Evolutionary conservation across 345 rosid species (phyloP).

Genomic region (Citrus reticulata): DNA sequence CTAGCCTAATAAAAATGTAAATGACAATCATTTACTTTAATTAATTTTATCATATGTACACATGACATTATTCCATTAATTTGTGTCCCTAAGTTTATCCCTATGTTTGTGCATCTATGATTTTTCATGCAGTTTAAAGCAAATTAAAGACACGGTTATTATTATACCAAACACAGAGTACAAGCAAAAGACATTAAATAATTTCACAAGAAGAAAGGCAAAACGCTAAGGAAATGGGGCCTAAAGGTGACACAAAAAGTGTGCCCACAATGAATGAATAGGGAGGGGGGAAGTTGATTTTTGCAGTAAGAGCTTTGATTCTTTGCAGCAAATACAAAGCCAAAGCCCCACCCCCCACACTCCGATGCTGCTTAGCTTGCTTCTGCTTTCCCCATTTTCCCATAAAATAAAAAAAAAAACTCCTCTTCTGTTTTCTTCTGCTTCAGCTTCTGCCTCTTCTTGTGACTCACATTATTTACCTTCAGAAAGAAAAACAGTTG

Average conservation of each 20-base stretch:
- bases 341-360: conserved; percentile 19
- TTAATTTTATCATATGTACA: no score
- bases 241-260: conserved; percentile 17
- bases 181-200: neutral
- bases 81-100: no score
- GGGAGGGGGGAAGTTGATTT: conserved; percentile 14
- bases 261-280: conserved; percentile 35
- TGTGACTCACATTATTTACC: conserved; percentile 38
- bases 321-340: conserved; percentile 27
- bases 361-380: conserved; percentile 6
- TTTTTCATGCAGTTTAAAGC: no score
- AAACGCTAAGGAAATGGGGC: conserved; percentile 15
- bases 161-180: neutral
- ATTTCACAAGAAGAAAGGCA: neutral
- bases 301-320: conserved; percentile 30
- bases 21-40: no score
- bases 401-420: neutral
- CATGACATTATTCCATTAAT: no score
- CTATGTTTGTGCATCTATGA: no score
- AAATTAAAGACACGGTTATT: neutral
- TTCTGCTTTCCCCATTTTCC: conserved; percentile 10
- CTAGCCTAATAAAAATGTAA: no score
- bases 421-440: neutral
- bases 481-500: conserved; percentile 10
- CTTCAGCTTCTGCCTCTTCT: conserved; percentile 13